Base-by-base conservation (phyloP, 176 grass and related monocot species). In the Oryza punctata region DNA sequence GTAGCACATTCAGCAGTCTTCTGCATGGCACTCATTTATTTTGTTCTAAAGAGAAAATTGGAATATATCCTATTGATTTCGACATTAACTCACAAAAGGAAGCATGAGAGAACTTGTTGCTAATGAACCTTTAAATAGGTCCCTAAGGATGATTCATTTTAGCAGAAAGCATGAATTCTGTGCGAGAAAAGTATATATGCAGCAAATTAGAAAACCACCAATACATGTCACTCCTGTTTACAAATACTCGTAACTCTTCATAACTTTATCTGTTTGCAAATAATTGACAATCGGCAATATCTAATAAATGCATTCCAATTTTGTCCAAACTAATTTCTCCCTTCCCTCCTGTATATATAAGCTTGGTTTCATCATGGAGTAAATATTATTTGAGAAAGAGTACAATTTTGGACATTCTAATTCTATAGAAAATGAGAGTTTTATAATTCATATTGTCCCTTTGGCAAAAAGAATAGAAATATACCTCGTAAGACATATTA, bases 401-500 rank as follows among this genome's bases (percentile, higher is more conserved):
- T 59, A 59, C 54, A 54, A 0, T 52, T 54, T 38, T 44, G 28
- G 72, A 49, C 14, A 74, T 30, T 19, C 18, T 59, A 14, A 74
- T 30, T 19, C 18, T 59, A n/a, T 40, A 32, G 32, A 13, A 38
- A 41, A 68, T 16, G 1, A 61, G 63, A 85, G 49, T 14, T 70
- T 38, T 27, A 29, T 4, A 29, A 54, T 64, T 47, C n/a, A 24
- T 4, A 54, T 49, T 1, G 64, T 37, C 76, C 45, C 0, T 85
- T 81, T 25, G 21, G 46, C 9, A 73, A 77, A 77, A 61, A 85
- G 3, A 68, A 78, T 18, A 67, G 21, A 4, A 57, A 7, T 69
- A 66, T 82, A 93, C 96, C 96, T 98, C 93, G 23, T 96, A 96
- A 63, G 96, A 82, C 96, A 98, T 98, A 40, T 85, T 74, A 86